These are phyloP conservation scores for Marasmius fiardii DNA, from an alignment of 1,284 basidiomycete genomes.

Conservation along the genomic window DNA sequence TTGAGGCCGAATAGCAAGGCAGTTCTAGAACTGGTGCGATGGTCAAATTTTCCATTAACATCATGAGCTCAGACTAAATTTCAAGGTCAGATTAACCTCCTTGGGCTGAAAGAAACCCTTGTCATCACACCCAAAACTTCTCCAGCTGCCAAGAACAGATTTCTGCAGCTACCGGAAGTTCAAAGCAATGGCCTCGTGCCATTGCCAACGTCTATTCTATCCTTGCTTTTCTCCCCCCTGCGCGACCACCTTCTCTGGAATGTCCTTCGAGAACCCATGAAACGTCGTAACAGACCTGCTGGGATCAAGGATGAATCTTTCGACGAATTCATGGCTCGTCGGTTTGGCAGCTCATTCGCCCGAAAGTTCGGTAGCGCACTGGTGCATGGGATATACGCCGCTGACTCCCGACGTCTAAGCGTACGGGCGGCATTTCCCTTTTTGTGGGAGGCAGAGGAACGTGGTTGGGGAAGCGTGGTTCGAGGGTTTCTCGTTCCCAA, in stretches of 20 bases:
- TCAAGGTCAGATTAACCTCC: constrained; percentile 65
- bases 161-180: constrained; percentile 59
- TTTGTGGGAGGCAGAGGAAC: constrained; percentile 67
- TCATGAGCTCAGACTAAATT: constrained; percentile 2
- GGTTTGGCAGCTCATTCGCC: constrained; percentile 76
- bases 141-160: constrained; percentile 73
- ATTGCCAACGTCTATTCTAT: constrained; percentile 45
- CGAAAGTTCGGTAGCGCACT: constrained; percentile 45
- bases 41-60: background rate
- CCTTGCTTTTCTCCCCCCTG: constrained; percentile 47
- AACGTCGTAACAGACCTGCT: constrained; percentile 34
- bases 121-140: constrained; percentile 63
- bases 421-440: constrained; percentile 75
- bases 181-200: constrained; percentile 39
- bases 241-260: constrained; percentile 49
- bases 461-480: constrained; percentile 65
- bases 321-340: constrained; percentile 72
- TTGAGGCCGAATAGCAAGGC: constrained; percentile 71
- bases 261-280: constrained; percentile 58
- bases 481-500: constrained; percentile 51
- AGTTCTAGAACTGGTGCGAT: constrained; percentile 72
- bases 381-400: constrained; percentile 18
- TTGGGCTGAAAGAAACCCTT: constrained; percentile 57
- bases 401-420: constrained; percentile 45
- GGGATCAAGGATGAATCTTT: constrained; percentile 73